Evolutionary conservation across 352 stramenopile genomes (phyloP), one percentile per base, ranked within the genome.

Genomic region (Thalassiosira livingstoniorum): DNA sequence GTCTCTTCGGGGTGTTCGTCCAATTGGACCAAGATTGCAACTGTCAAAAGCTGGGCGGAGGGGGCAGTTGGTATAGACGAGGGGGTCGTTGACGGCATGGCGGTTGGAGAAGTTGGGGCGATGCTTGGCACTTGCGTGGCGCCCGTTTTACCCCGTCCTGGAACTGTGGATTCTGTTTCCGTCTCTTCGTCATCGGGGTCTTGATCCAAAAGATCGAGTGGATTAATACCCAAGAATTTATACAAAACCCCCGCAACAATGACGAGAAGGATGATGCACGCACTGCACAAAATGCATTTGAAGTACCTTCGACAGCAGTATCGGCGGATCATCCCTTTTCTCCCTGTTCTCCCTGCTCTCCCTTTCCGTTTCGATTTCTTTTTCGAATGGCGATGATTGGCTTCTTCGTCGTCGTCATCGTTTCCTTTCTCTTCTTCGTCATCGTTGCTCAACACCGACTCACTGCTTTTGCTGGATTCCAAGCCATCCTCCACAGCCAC

Each of bases 21-120:
- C 4, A 82, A 54, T 47, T 82, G 74, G 21, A 82, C 64, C 10
- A 82, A 62, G 31, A 82, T 37, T 31, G 65, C 74, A 75, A 82
- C 51, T 15, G 61, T 35, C 10, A 75, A 53, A 29, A 63, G 18
- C 34, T 58, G 11, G 5, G 1, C 55, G 0, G 45, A 21, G 1
- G 43, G 63, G 32, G 72, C 31, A 2, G 54, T 35, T 51, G 68
- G 55, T 39, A 55, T 53, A 7, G 54, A 53, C 34, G 27, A 32
- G 25, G 27, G 70, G 31, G n/a, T 11, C 4, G 47, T 58, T 25
- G 21, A 58, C 21, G 10, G 11, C 47, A 27, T 58, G n/a, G 47
- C n/a, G 5, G 21, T 23, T 58, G 21, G 11, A 11, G 27, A 25
- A 23, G 5, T 58, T 58, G 47, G 47, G 27, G 47, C 47, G n/a